A percentile compares a stretch with the other conserved stretches of the same genome.
These are phyloP conservation scores for Rhynchospora tenuis DNA, from an alignment of 176 grass and related monocot genomes.

Conservation along the genomic window DNA sequence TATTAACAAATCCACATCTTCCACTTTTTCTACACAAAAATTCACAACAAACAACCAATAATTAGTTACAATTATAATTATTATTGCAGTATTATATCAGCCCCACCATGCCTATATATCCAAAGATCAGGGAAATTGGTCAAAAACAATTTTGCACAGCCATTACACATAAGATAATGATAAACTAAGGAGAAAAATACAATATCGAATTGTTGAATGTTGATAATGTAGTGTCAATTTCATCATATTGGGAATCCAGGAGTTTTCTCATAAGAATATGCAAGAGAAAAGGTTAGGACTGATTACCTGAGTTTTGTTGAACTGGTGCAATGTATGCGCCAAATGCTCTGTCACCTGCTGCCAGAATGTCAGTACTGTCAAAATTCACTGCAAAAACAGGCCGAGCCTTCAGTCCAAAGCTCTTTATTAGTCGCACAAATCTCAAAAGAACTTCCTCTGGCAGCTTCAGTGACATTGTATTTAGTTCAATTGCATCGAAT, in stretches of 20 bases:
- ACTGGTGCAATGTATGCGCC: conserved; percentile 59
- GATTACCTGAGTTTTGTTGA: conserved; percentile 48
- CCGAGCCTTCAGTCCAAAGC: conserved; percentile 43
- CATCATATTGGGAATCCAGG: not conserved
- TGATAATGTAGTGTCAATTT: not conserved
- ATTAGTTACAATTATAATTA: not conserved
- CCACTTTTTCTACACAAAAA: conserved; percentile 44
- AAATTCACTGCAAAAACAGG: conserved; percentile 79
- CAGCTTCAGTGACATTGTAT: conserved; percentile 73
- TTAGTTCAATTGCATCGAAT: conserved; percentile 88
- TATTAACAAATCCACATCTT: conserved; percentile 80
- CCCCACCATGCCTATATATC: not conserved
- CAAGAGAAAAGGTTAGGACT: not conserved
- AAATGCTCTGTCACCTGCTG: conserved; percentile 65
- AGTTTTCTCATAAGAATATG: not conserved
- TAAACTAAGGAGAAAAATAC: not conserved
- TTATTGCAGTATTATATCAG: not conserved
- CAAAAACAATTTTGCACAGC: not conserved
- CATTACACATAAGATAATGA: not conserved
- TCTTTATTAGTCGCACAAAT: conserved; percentile 70
- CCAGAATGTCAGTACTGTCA: conserved; percentile 70
- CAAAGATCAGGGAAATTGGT: not conserved
- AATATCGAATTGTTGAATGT: too few relatives aligned
- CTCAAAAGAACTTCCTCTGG: conserved; percentile 76
- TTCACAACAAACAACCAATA: not conserved